Conservation (phyloP, 2,329 filamentous ascomycete genomes). For the Xylariaceae sp. region DNA sequence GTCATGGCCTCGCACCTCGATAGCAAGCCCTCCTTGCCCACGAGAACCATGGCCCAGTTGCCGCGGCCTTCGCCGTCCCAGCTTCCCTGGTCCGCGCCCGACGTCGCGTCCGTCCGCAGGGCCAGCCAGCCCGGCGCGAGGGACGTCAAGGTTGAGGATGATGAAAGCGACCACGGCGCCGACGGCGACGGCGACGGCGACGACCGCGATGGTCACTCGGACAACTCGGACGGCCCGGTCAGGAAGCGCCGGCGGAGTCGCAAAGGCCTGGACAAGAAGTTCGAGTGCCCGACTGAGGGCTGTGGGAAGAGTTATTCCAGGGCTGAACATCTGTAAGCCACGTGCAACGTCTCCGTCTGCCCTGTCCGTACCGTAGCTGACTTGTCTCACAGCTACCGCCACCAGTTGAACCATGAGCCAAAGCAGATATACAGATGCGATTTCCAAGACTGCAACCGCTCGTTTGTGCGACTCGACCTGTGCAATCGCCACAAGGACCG, state of each 20-base stretch:
- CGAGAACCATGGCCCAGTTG: slow-evolving; percentile 34
- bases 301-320: slow-evolving; percentile 96
- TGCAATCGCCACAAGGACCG: slow-evolving; percentile 79
- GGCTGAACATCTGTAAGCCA: slow-evolving; percentile 77
- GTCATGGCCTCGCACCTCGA: slow-evolving; percentile 31
- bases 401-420: slow-evolving; percentile 91
- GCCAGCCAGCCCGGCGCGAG: slow-evolving; percentile 31
- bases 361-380: neutral
- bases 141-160: slow-evolving; percentile 27
- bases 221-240: slow-evolving; percentile 45
- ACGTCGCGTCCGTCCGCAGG: slow-evolving; percentile 32
- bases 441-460: slow-evolving; percentile 80
- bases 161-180: slow-evolving; percentile 18
- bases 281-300: slow-evolving; percentile 74
- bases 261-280: slow-evolving; percentile 73
- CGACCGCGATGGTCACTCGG: slow-evolving; percentile 40
- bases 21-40: slow-evolving; percentile 30
- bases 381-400: slow-evolving; percentile 55
- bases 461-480: slow-evolving; percentile 89
- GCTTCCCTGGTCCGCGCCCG: slow-evolving; percentile 33
- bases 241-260: slow-evolving; percentile 63
- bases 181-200: slow-evolving; percentile 28
- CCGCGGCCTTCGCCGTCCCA: slow-evolving; percentile 35
- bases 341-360: neutral
- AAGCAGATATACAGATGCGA: slow-evolving; percentile 94